Evolutionary conservation across 495 filamentous ascomycete species (phyloP).

Genomic region (Aspergillus bertholletiae): DNA sequence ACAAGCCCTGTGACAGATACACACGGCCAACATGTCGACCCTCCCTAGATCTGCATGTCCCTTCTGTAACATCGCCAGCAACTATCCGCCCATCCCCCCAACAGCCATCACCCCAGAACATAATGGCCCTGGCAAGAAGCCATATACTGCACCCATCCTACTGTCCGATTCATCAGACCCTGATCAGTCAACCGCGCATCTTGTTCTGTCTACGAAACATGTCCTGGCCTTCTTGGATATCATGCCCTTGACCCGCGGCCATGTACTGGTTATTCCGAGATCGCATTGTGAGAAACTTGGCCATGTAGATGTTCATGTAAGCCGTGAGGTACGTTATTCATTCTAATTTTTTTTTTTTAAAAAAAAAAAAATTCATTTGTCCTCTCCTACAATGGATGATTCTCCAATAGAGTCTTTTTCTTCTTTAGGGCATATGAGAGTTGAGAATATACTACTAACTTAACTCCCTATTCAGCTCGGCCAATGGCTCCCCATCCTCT

Average conservation of each 20-base stretch:
- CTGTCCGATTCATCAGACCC: slow-evolving; percentile 1
- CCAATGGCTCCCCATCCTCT: slow-evolving; percentile 70
- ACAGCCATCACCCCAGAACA: slow-evolving; percentile 22
- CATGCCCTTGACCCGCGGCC: slow-evolving; percentile 74
- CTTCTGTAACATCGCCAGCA: slow-evolving; percentile 39
- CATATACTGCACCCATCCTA: background rate
- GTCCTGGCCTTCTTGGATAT: slow-evolving; percentile 88
- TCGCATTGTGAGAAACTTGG: slow-evolving; percentile 66
- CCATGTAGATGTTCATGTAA: slow-evolving; percentile 54
- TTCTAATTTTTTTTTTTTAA: too few relatives aligned
- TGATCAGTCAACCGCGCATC: slow-evolving; percentile 44
- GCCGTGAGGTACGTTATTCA: slow-evolving; percentile 44
- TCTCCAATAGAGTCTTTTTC: too few relatives aligned
- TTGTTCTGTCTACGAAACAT: slow-evolving; percentile 69
- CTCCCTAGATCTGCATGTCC: slow-evolving; percentile 20
- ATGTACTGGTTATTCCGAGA: slow-evolving; percentile 73
- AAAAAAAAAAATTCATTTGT: too few relatives aligned
- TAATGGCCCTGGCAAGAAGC: slow-evolving; percentile 16
- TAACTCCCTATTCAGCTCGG: slow-evolving; percentile 41
- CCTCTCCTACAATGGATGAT: too few relatives aligned
- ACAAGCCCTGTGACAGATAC: too few relatives aligned
- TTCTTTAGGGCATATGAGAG: too few relatives aligned
- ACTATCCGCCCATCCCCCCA: slow-evolving; percentile 38
- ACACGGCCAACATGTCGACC: background rate
- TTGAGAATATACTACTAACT: too few relatives aligned